These are phyloP conservation scores for Neoscytalidium dimidiatum DNA, from an alignment of 2,329 filamentous ascomycete species.

Conservation along the genomic window DNA sequence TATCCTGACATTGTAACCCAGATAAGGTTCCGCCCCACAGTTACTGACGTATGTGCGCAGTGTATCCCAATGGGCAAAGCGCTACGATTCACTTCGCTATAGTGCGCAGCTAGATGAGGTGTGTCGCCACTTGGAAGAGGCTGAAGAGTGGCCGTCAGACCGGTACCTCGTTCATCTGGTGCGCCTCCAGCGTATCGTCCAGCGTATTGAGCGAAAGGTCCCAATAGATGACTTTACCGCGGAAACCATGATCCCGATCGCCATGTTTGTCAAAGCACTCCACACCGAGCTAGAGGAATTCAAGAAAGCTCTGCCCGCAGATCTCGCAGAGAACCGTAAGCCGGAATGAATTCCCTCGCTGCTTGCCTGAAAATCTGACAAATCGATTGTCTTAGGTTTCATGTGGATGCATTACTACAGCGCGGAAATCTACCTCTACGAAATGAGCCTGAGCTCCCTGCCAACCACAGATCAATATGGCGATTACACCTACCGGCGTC, in stretches of 20 bases:
- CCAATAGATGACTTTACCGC: conserved; percentile 17
- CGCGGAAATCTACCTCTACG: conserved; percentile 21
- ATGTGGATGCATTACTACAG: conserved; percentile 18
- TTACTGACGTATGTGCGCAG: conserved; percentile 1
- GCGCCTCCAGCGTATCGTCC: conserved; percentile 18
- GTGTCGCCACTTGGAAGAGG: conserved; percentile 16
- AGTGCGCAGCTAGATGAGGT: conserved; percentile 16
- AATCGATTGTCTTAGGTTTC: not conserved
- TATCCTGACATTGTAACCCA: not conserved
- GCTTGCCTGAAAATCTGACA: not conserved
- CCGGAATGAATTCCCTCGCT: not conserved
- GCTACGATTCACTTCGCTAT: conserved; percentile 18
- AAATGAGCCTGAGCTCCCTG: conserved; percentile 12
- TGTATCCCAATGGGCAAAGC: conserved; percentile 14
- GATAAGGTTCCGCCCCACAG: not conserved
- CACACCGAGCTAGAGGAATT: conserved; percentile 12
- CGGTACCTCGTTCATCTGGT: conserved; percentile 20
- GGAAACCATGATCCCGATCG: conserved; percentile 15
- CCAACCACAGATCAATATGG: conserved; percentile 10
- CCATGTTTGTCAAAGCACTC: conserved; percentile 20
- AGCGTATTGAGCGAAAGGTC: conserved; percentile 20
- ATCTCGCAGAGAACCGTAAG: conserved; percentile 18
- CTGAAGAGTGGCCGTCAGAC: conserved; percentile 19
- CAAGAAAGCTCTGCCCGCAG: conserved; percentile 5
- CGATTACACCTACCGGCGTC: conserved; percentile 17